Evolutionary conservation across 2,329 filamentous ascomycete genomes (phyloP), one percentile per base, ranked within the genome.

Genomic region (Scedosporium apiospermum): DNA sequence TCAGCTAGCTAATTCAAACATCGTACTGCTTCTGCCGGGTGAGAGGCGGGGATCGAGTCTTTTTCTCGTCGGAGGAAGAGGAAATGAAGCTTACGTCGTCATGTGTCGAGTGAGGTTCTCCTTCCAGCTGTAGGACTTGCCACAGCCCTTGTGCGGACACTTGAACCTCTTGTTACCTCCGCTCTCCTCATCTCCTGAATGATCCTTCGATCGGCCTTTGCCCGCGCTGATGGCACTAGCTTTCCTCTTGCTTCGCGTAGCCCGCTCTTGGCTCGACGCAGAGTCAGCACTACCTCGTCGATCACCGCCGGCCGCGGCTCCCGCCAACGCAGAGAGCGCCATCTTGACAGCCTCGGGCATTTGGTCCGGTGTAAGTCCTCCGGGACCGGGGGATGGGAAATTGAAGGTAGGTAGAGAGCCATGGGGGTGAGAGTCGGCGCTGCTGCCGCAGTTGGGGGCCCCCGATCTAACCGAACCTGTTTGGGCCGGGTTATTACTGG

Each of bases 41-140:
- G 9, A 1, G 14, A 27, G 3, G 51, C 51, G 3, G 4, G 38
- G 10, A 27, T 46, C 16, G 10, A 46, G 38, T 12, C 34, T 14
- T 12, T 16, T 16, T 42, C 4, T 10, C 10, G 14, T 2, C 14
- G 3, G 21, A 34, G 14, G 42, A 18, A 44, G 10, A 16, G 3
- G 44, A 49, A 49, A 49, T 9, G 34, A n/a, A 26, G 41, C 60
- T 38, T 62, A 62, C 60, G 60, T 62, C 18, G 60, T 57, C 16
- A 44, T 57, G 30, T 62, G 60, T 5, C 60, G 51, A 21, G 60
- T 62, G 23, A 57, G 60, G 53, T 62, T 62, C 34, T 62, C 60
- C 53, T 62, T 62, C 60, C 60, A 62, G 14, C 49, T 58, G n/a
- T 57, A 62, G 16, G 34, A 57, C 38, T 46, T 57, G 9, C 30